A percentile compares a stretch with the other conserved stretches of the same genome.
phyloP scores from a whole-genome alignment of 495 filamentous ascomycete genomes.

The Lophium mytilinum region DNA sequence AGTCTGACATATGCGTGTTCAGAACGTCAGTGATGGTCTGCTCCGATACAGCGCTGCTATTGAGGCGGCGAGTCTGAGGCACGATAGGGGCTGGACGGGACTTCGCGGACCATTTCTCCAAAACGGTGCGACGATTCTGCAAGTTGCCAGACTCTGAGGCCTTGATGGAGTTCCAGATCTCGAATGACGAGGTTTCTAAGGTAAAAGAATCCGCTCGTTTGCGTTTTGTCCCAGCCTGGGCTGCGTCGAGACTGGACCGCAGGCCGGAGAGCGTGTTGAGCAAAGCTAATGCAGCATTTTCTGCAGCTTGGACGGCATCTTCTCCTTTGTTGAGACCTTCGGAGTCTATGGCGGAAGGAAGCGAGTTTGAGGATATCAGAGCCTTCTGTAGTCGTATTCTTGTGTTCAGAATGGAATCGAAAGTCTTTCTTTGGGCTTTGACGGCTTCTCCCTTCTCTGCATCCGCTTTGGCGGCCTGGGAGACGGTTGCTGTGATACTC shows the following conservation, averaged over 20 bases:
- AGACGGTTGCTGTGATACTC: constrained; percentile 57
- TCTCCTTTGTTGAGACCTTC: constrained; percentile 6
- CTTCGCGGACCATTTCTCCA: constrained; percentile 64
- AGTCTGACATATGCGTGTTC: constrained; percentile 60
- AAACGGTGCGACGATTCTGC: constrained; percentile 44
- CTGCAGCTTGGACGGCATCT: constrained; percentile 60
- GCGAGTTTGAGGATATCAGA: constrained; percentile 69
- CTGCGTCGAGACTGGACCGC: constrained; percentile 50
- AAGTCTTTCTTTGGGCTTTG: constrained; percentile 70
- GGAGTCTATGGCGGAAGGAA: constrained; percentile 35
- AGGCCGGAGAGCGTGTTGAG: constrained; percentile 78
- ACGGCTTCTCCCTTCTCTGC: constrained; percentile 78
- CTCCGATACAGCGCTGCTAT: constrained; percentile 26
- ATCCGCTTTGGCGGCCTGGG: constrained; percentile 67
- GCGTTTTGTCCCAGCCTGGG: constrained; percentile 47
- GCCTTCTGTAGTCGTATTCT: constrained; percentile 90
- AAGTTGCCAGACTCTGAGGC: constrained; percentile 49
- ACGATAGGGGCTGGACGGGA: constrained; percentile 41
- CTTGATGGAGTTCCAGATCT: constrained; percentile 68
- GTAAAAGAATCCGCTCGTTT: constrained; percentile 40
- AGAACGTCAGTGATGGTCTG: constrained; percentile 66
- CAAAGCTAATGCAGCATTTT: constrained; percentile 77
- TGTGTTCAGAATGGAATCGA: constrained; percentile 77
- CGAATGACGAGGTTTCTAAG: constrained; percentile 40
- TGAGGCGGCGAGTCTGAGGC: constrained; percentile 33